phyloP scores from a whole-genome alignment of 2,329 filamentous ascomycete species.

The Paraconiothyrium sp. region DNA sequence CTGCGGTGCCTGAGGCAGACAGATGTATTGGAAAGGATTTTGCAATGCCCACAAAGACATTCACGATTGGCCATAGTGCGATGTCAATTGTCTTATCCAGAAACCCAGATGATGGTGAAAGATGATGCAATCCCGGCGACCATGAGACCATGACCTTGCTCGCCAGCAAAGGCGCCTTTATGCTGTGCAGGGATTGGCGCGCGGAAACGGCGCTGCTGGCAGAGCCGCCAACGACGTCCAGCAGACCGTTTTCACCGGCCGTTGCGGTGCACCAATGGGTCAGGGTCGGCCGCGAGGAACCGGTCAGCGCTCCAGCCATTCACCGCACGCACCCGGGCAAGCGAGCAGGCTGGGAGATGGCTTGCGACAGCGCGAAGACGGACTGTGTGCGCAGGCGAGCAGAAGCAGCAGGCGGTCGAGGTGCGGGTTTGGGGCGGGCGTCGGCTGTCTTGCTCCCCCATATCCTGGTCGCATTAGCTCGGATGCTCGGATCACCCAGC shows the following conservation, averaged over 20 bases:
- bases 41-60: not conserved
- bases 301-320: constrained; percentile 29
- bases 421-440: not conserved
- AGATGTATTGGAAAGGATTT: not conserved
- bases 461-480: constrained; percentile 18
- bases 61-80: not conserved
- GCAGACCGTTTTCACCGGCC: constrained; percentile 33
- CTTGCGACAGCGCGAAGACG: not conserved
- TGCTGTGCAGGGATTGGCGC: constrained; percentile 9
- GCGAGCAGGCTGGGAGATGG: not conserved
- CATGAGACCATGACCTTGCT: constrained; percentile 22
- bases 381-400: not conserved
- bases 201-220: constrained; percentile 19
- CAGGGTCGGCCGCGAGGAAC: constrained; percentile 29
- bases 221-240: constrained; percentile 15
- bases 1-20: not conserved
- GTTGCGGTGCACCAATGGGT: constrained; percentile 28
- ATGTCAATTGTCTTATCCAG: constrained; percentile 2
- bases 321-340: not conserved
- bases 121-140: constrained; percentile 23
- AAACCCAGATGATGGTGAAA: constrained; percentile 5
- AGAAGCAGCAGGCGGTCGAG: not conserved
- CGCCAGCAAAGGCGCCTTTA: constrained; percentile 10
- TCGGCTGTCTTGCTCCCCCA: constrained; percentile 11
- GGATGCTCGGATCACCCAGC: constrained; percentile 24